These are phyloP conservation scores for Suillus subluteus DNA, from an alignment of 768 basidiomycete genomes.

Conservation along the genomic window DNA sequence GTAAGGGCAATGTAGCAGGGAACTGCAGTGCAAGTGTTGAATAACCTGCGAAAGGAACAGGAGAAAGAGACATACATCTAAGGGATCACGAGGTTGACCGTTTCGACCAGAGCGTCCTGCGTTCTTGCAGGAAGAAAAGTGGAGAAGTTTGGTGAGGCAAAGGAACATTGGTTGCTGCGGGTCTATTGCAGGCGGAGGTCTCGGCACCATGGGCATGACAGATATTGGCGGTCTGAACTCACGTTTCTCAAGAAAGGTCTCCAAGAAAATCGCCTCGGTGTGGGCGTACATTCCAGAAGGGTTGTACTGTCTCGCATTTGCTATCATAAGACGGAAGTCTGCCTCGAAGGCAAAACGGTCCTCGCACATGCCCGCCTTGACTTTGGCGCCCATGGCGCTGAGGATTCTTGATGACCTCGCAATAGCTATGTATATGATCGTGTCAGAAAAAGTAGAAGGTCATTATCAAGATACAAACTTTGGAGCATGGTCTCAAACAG, in stretches of 20 bases:
- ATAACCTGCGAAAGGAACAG: too few species aligned
- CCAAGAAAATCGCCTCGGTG: slow-evolving; percentile 74
- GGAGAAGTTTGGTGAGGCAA: too few species aligned
- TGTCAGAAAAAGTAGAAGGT: slow-evolving; percentile 13
- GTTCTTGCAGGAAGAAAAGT: too few species aligned
- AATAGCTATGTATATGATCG: slow-evolving; percentile 69
- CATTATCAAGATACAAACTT: slow-evolving; percentile 49
- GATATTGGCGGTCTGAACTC: too few species aligned
- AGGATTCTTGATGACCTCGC: slow-evolving; percentile 86
- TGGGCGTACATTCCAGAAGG: slow-evolving; percentile 68
- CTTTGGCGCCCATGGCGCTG: slow-evolving; percentile 82
- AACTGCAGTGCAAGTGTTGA: too few species aligned
- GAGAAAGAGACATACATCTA: too few species aligned
- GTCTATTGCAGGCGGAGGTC: too few species aligned
- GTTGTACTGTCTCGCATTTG: slow-evolving; percentile 89
- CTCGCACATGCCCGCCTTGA: slow-evolving; percentile 85
- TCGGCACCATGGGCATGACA: too few species aligned
- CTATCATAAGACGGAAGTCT: slow-evolving; percentile 88
- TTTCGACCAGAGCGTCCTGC: too few species aligned
- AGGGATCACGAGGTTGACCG: too few species aligned
- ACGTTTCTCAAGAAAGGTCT: slow-evolving; percentile 88
- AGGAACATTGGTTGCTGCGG: too few species aligned
- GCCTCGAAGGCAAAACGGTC: slow-evolving; percentile 81
- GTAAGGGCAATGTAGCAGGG: too few species aligned
- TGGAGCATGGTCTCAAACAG: slow-evolving; percentile 88